Evolutionary conservation across 2,329 filamentous ascomycete species (phyloP), one percentile per base, ranked within the genome.

Genomic region (Calonectria montana): DNA sequence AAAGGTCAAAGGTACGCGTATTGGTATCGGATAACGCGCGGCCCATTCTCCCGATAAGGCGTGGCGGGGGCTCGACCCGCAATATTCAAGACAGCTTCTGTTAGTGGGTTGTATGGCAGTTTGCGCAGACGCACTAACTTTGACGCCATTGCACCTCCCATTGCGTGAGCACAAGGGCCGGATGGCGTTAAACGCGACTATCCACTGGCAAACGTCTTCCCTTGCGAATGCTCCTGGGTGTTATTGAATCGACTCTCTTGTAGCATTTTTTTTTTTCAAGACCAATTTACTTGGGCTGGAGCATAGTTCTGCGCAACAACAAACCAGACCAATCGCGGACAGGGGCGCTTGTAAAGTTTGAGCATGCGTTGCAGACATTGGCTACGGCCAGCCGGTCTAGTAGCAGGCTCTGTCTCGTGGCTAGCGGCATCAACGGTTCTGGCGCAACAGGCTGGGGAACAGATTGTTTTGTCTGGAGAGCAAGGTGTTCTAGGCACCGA

Each of bases 81-180:
- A 15, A 12, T 7, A 25, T 25, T 18, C 23, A 23, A 10, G 10
- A n/a, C 15, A 21, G 43, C 43, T 4, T 15, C 16, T 74, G 76
- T 75, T 78, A 78, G 73, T 73, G 41, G 2, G 1, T 75, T 59
- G 76, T 3, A 53, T 43, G 37, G 1, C 0, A 1, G 0, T 1
- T 13, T 0, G 1, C 23, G 10, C 29, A 1, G 0, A 23, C 25
- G 15, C 57, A 50, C 70, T 79, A 78, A 75, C 71, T 35, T 69
- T 78, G 76, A 75, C 77, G 77, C 77, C 50, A 79, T 79, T 15
- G 16, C 4, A 21, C 50, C 29, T 15, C 25, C 18, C 29, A 74
- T 73, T 73, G 66, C 76, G 77, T 41, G 67, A 79, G 69, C 3
- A 37, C 37, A 31, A 37, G 43, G 65, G 69, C 61, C 18, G 23